These are phyloP conservation scores for Leccinum insolens DNA, from an alignment of 1,284 basidiomycete species.

Conservation along the genomic window DNA sequence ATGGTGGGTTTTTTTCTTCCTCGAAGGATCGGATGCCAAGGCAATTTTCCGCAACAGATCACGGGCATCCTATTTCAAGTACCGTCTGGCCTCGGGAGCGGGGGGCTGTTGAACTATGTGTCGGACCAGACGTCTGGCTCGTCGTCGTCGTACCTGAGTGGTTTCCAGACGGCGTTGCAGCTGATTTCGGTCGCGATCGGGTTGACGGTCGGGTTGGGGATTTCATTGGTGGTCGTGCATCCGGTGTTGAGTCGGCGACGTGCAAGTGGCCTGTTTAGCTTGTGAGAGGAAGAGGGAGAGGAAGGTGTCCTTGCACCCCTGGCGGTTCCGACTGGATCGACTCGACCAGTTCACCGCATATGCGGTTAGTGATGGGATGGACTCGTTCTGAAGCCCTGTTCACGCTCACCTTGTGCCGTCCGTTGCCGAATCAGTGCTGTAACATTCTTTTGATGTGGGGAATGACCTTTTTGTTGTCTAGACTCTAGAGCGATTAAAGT, in stretches of 20 bases:
- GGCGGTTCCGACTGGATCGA: background rate
- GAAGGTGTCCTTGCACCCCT: background rate
- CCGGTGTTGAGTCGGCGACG: constrained; percentile 59
- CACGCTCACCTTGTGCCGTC: background rate
- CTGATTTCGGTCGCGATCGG: constrained; percentile 66
- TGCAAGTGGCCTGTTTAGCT: constrained; percentile 51
- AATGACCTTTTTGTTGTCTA: background rate
- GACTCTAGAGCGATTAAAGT: background rate
- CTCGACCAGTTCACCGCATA: background rate
- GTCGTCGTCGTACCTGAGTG: constrained; percentile 60
- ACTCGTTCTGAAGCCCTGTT: background rate
- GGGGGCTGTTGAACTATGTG: constrained; percentile 81
- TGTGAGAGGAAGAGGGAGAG: constrained; percentile 18
- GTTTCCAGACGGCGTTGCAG: constrained; percentile 69
- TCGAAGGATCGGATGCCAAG: background rate
- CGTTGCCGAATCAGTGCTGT: background rate
- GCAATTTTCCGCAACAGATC: constrained; percentile 42
- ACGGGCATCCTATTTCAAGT: constrained; percentile 88
- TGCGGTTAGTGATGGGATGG: background rate
- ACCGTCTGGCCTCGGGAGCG: constrained; percentile 83
- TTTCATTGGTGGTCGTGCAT: constrained; percentile 60
- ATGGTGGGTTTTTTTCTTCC: constrained; percentile 49
- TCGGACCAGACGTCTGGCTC: constrained; percentile 52
- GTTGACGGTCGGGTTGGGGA: constrained; percentile 73
- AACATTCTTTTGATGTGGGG: background rate